Conservation (phyloP, 2,329 filamentous ascomycete species). For the Fusarium neocosmosporiellum region DNA sequence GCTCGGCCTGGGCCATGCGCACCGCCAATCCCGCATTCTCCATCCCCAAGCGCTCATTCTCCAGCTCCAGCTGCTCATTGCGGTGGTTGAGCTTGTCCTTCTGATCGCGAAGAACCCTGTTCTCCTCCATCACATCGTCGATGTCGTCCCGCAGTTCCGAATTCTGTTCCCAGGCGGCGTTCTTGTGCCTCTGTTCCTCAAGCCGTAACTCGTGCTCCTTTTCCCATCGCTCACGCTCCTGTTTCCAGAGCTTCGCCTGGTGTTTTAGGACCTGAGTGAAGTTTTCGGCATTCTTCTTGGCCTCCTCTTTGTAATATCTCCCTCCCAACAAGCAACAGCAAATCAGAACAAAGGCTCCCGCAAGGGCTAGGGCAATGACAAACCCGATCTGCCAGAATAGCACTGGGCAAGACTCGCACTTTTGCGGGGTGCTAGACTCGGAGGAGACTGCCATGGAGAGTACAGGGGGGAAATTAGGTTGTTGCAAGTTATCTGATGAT, state of each 20-base stretch:
- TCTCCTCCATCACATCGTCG: background rate
- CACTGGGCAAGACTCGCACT: too few relatives aligned
- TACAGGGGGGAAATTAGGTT: background rate
- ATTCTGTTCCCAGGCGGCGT: background rate
- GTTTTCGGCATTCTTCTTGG: background rate
- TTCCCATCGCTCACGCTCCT: background rate
- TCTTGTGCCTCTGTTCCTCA: background rate
- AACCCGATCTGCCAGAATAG: background rate
- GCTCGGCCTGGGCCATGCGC: background rate
- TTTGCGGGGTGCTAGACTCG: too few relatives aligned
- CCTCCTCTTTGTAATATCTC: background rate
- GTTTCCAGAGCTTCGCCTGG: background rate
- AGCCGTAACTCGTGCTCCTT: background rate
- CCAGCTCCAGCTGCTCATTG: background rate
- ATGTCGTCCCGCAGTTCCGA: background rate
- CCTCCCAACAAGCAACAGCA: background rate
- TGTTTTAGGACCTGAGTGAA: background rate
- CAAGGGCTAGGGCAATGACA: background rate
- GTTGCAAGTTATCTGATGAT: background rate
- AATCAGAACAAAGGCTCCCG: background rate
- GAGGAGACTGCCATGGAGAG: background rate
- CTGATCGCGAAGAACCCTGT: background rate
- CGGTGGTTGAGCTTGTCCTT: background rate
- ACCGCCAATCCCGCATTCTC: background rate
- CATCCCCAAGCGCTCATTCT: background rate